phyloP scores from a whole-genome alignment of 2,329 filamentous ascomycete species.

The Colletotrichum sp. region DNA sequence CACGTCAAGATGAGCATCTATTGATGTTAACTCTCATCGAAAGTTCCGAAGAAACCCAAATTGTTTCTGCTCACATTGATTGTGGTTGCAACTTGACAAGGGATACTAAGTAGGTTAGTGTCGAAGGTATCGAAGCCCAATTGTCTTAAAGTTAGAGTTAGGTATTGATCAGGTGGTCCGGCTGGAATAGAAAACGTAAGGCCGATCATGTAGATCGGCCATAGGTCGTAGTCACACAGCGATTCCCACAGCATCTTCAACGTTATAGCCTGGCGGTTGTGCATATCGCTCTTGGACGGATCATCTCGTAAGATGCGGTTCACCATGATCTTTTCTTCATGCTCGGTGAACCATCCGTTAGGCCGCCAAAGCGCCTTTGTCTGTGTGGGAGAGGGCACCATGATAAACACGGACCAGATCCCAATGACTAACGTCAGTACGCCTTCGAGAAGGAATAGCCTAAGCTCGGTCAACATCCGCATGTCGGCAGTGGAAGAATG shows the following conservation, averaged over 20 bases:
- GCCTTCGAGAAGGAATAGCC: neutral
- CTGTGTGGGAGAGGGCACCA: constrained; percentile 33
- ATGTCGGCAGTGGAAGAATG: neutral
- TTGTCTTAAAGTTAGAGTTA: constrained; percentile 25
- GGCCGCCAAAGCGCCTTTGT: constrained; percentile 52
- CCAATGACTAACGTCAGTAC: constrained; percentile 26
- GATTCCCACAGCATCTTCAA: constrained; percentile 48
- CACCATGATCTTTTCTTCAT: constrained; percentile 62
- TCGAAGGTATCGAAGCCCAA: constrained; percentile 46
- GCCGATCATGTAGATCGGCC: constrained; percentile 57
- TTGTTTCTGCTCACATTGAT: neutral
- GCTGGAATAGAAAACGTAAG: constrained; percentile 41
- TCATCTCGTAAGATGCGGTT: constrained; percentile 61
- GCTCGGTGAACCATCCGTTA: constrained; percentile 61
- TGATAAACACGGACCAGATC: constrained; percentile 31
- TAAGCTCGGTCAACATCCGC: neutral
- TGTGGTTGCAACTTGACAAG: constrained; percentile 4
- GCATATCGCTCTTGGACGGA: constrained; percentile 58
- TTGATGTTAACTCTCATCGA: neutral
- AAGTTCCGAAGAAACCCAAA: neutral
- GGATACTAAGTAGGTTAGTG: constrained; percentile 41
- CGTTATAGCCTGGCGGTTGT: constrained; percentile 57
- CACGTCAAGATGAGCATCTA: constrained; percentile 27
- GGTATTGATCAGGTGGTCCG: constrained; percentile 25
- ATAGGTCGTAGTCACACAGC: constrained; percentile 59